phyloP scores from a whole-genome alignment of 1,139 yeast species.

The Lodderomyces theae region DNA sequence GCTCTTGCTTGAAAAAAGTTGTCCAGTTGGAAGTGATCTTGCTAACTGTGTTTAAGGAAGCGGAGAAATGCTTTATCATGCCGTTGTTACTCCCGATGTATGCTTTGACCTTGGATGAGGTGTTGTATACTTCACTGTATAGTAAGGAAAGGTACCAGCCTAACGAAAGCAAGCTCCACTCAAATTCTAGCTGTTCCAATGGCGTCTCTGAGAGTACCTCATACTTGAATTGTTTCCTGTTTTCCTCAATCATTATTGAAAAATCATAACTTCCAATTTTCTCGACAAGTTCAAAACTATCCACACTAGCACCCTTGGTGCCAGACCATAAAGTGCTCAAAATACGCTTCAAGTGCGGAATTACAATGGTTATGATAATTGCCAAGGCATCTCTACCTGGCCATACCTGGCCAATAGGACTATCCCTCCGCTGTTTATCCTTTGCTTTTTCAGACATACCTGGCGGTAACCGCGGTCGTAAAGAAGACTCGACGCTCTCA shows the following conservation, averaged over 20 bases:
- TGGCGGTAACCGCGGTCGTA: conserved; percentile 48
- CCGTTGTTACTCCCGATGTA: conserved; percentile 8
- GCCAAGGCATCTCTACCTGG: conserved; percentile 55
- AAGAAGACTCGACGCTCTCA: conserved; percentile 26
- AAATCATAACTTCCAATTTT: conserved; percentile 38
- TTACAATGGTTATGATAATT: conserved; percentile 41
- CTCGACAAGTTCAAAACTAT: conserved; percentile 35
- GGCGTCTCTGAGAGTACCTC: conserved; percentile 37
- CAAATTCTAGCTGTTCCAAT: conserved; percentile 51
- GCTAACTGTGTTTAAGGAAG: conserved; percentile 44
- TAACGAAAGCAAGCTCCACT: conserved; percentile 61
- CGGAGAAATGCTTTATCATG: conserved; percentile 34
- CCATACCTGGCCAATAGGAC: conserved; percentile 55
- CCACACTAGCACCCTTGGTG: conserved; percentile 22
- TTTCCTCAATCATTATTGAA: conserved; percentile 18
- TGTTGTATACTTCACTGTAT: conserved; percentile 62
- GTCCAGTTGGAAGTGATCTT: conserved; percentile 46
- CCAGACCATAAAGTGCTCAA: conserved; percentile 36
- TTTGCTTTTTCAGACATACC: conserved; percentile 63
- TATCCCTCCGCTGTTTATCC: conserved; percentile 55
- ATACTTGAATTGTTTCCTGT: conserved; percentile 25
- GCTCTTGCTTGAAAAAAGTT: conserved; percentile 20
- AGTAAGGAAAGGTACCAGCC: conserved; percentile 77
- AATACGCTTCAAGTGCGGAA: conserved; percentile 37
- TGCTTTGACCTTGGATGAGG: conserved; percentile 26